A percentile compares a stretch with the other conserved stretches of the same genome.
phyloP scores from a whole-genome alignment of 257 asterid genomes.

The Verbena officinalis region DNA sequence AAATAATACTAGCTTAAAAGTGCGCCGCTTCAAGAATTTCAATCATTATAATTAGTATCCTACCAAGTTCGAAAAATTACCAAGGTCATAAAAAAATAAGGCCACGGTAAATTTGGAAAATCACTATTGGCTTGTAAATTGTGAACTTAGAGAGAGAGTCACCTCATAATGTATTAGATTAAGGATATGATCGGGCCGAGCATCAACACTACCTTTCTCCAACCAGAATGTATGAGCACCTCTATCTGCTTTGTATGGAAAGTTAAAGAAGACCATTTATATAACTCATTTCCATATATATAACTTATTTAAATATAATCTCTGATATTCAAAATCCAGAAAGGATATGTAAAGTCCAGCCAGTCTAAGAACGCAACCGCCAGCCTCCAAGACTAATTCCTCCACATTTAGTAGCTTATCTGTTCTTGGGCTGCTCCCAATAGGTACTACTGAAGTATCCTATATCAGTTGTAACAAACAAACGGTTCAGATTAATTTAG shows the following conservation, averaged over 20 bases:
- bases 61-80: too few relatives aligned
- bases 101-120: too few relatives aligned
- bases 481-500: not conserved
- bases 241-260: constrained; percentile 56
- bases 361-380: constrained; percentile 66
- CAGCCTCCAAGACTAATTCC: constrained; percentile 56
- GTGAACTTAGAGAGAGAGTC: not conserved
- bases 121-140: not conserved
- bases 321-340: not conserved
- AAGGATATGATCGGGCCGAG: constrained; percentile 67
- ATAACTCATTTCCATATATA: not conserved
- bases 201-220: constrained; percentile 51
- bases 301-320: not conserved
- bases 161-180: constrained; percentile 72
- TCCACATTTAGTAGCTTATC: constrained; percentile 64
- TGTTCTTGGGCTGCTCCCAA: constrained; percentile 65
- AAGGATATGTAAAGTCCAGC: constrained; percentile 85
- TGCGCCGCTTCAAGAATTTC: too few relatives aligned
- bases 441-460: constrained; percentile 61
- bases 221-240: constrained; percentile 71
- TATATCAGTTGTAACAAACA: constrained; percentile 16
- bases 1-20: too few relatives aligned
- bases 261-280: constrained; percentile 40
- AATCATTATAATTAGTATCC: not conserved
- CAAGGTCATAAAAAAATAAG: too few relatives aligned